Conservation (phyloP, 164 flowering plant species). For the Buxus sempervirens region DNA sequence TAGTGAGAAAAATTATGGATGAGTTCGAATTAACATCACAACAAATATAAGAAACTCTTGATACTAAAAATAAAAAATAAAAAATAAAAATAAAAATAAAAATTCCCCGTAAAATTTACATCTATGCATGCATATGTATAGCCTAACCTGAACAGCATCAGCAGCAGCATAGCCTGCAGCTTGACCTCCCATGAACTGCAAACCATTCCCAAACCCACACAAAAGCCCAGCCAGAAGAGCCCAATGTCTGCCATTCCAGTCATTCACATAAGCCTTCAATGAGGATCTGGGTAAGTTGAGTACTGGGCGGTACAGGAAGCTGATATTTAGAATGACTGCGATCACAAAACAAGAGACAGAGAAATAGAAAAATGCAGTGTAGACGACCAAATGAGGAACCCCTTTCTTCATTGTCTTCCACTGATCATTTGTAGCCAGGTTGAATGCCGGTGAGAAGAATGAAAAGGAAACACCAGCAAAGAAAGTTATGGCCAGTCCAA, state of each 20-base stretch:
- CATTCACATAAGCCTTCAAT: conserved; percentile 54
- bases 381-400: conserved; percentile 65
- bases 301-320: conserved; percentile 62
- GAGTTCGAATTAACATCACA: too few species aligned
- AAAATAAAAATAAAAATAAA: too few species aligned
- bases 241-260: conserved; percentile 81
- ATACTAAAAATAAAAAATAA: too few species aligned
- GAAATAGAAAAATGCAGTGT: conserved; percentile 85
- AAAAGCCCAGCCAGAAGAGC: conserved; percentile 72
- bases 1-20: too few species aligned
- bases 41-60: too few species aligned
- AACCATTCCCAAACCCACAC: conserved; percentile 84
- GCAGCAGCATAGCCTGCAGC: conserved; percentile 93
- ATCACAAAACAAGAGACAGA: conserved; percentile 60
- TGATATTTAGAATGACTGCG: conserved; percentile 58
- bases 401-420: conserved; percentile 59
- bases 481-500: conserved; percentile 57
- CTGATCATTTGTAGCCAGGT: conserved; percentile 82
- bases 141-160: conserved; percentile 73
- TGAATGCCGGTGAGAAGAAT: conserved; percentile 77
- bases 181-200: conserved; percentile 83
- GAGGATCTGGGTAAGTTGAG: conserved; percentile 57
- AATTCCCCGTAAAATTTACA: too few species aligned
- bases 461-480: conserved; percentile 79
- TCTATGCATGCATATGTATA: not conserved